Base-by-base conservation (phyloP, 2,329 filamentous ascomycete genomes). In the Trichoderma asperellum region DNA sequence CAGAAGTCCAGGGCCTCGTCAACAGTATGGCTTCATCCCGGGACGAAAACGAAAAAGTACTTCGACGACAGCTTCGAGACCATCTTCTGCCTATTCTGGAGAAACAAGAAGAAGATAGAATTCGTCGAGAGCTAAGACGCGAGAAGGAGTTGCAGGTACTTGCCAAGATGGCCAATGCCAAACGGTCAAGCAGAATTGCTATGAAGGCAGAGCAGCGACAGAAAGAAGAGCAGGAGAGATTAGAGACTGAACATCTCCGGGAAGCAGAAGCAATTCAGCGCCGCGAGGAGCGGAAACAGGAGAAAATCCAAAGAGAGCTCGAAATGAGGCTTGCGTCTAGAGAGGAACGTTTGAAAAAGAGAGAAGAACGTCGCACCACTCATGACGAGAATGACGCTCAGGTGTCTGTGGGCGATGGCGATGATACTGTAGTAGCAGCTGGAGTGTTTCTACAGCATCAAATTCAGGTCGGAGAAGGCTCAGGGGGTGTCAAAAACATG, bases 91-190 rank as follows among this genome's bases (percentile, higher is more conserved):
- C 96, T 0, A 87, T 96, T 47, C 86, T 99, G 16, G 91, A 96
- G 79, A 92, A 92, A 75, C 89, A 92, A 73, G 89, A 91, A 74
- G 87, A 94, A 74, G 87, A 89, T 35, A 89, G 90, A 71, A 94
- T 95, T 79, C 82, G 88, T 81, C 86, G 93, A 83, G 84, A 91
- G 61, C 75, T 83, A 3, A 87, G 89, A 71, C 84, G 91, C 74
- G 88, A 96, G 77, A 92, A 90, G 71, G 95, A 98, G 75, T 80
- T 97, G 27, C 83, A 93, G 64, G 93, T 89, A 73, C 80, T 97
- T 73, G 91, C 95, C 74, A 95, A 96, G 77, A 87, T 98, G 81
- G 93, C 93, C n/a, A 92, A 91, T 68, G 95, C 96, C 4, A 99
- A 99, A 81, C 86, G 96, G 72, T 99, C 96, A 0, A 97, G 93